Evolutionary conservation across 805 yeast genomes (phyloP), one percentile per base, ranked within the genome.

Genomic region (Nakazawaea molendinolei): DNA sequence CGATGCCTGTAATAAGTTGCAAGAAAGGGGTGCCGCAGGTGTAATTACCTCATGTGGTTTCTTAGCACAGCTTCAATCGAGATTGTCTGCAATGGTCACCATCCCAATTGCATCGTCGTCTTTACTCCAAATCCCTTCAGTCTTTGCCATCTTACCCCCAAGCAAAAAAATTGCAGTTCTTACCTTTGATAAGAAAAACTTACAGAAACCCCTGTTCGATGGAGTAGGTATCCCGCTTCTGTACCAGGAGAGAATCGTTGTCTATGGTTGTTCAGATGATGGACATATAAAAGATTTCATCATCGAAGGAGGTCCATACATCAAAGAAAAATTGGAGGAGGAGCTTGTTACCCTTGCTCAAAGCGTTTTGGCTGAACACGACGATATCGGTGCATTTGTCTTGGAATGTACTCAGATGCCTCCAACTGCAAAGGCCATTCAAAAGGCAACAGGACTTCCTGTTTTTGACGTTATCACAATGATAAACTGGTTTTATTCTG

Each of bases 331-430:
- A 28, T 40, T 52, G 2, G 52, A 46, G 17, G 41, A 45, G 6
- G 60, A 58, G 34, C 36, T 55, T 26, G 52, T 56, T 7, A 31
- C 28, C 6, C 34, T 52, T 20, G 53, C 58, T 1, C 29, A 40
- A 14, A 43, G 41, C 4, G 38, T 54, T 7, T 7, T 59, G 1
- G 36, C 34, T 3, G 39, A 40, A 6, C 41, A 48, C 14, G 44
- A 43, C 16, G 30, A 37, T 5, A 46, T 56, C 23, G 52, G 53
- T 9, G 61, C 52, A 0, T 45, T 58, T 36, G 58, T 58, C 8
- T 46, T 58, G 36, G 63, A 56, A 38, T 56, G 64, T 36, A 53
- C 61, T 6, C 58, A 58, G 33, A 58, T 59, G 59, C 60, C 59
- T 14, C 62, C 61, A n/a, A 50, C 41, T 31, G 45, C 60, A 10